Base-by-base conservation (phyloP, 306 rosid genomes). In the Sindora glabra region DNA sequence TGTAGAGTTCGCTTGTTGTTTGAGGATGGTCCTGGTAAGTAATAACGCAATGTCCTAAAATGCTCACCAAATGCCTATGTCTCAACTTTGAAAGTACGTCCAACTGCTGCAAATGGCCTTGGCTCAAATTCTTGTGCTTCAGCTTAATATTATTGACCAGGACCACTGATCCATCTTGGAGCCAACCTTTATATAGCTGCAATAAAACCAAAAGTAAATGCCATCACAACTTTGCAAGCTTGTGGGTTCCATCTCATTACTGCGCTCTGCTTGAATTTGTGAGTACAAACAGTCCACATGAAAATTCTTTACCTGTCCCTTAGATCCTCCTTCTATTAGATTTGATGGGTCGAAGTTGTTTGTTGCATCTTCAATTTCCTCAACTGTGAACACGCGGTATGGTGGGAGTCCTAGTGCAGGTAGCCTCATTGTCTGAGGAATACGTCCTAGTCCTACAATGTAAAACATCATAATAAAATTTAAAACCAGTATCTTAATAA, bases 351-450 rank as follows among this genome's bases (percentile, higher is more conserved):
- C 81, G 32, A 92, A 88, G 71, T 81, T 78, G 53, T 74, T 78
- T 10, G 96, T 88, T 56, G 87, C 83, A 27, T 86, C 95, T 75
- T 86, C 95, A 49, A 92, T 83, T 75, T 92, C 96, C 59, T 88
- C 86, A 68, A 75, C 46, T 53, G 94, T 62, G 82, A 92, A 92
- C 32, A 56, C 76, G 10, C 54, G 74, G 71, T 88, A 80, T 12
- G 90, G 79, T 26, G 85, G 79, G 26, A 86, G 68, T 22, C 90
- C 96, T 15, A 81, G 73, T 68, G 82, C 51, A 30, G 73, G 30
- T 38, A 69, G 42, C 64, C 83, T 77, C 79, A 48, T 38, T 60
- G 74, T 62, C 64, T 76, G 86, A 50, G 94, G 71, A 59, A 67
- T 75, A 62, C 57, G 74, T 50, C 88, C 96, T 88, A 50, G 48